Percentiles rank a stretch among this genome's conserved stretches.
Evolutionary conservation across 768 basidiomycete species (phyloP).

Genomic region (Cubamyces sp.): DNA sequence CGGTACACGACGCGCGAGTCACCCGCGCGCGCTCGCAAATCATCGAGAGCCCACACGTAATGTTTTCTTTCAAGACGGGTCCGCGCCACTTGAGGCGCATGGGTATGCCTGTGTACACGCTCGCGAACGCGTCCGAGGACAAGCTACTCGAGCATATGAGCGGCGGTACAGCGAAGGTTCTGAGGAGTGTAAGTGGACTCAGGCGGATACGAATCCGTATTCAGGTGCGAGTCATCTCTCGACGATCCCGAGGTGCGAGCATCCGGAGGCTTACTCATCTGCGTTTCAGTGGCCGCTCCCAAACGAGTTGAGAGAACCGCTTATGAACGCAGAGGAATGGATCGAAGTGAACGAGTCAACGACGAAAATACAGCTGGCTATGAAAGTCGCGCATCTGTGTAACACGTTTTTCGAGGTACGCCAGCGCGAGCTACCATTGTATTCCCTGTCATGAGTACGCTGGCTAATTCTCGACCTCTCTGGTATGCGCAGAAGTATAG

Average conservation of each 20-base stretch:
- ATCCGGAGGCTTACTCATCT: too few relatives aligned
- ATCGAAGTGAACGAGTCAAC: neutral
- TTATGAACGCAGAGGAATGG: slow-evolving; percentile 15
- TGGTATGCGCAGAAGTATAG: slow-evolving; percentile 1
- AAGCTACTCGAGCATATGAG: slow-evolving; percentile 14
- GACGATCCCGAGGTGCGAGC: neutral
- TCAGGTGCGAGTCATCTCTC: slow-evolving; percentile 1
- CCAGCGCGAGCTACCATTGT: too few relatives aligned
- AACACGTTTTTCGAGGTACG: slow-evolving; percentile 18
- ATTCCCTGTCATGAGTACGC: too few relatives aligned
- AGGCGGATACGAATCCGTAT: slow-evolving; percentile 7
- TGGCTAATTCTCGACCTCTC: too few relatives aligned
- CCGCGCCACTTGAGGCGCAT: slow-evolving; percentile 1
- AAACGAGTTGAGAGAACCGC: neutral
- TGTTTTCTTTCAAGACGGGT: slow-evolving; percentile 10
- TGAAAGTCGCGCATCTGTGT: slow-evolving; percentile 15
- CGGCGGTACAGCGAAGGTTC: neutral
- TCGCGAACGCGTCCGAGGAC: slow-evolving; percentile 9
- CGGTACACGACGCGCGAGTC: neutral
- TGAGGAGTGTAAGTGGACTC: slow-evolving; percentile 6
- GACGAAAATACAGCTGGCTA: slow-evolving; percentile 11
- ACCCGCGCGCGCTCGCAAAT: slow-evolving; percentile 14
- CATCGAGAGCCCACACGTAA: slow-evolving; percentile 10
- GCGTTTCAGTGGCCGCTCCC: slow-evolving; percentile 18
- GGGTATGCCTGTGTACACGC: slow-evolving; percentile 20